Evolutionary conservation across 192 early-diverging fungal genomes (phyloP).

Genomic region (Entrophospora sp.): DNA sequence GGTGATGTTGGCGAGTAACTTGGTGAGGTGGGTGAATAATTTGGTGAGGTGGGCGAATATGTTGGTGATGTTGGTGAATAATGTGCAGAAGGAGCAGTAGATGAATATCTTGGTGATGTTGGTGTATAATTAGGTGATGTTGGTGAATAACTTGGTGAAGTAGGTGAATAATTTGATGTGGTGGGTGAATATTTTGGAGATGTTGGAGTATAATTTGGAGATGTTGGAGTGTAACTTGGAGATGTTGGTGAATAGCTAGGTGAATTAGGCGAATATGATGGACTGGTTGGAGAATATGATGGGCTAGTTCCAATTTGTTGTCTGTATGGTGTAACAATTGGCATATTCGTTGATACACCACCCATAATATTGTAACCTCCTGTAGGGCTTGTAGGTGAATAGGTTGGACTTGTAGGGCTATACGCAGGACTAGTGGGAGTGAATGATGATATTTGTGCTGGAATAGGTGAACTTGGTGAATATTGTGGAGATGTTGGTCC

Average conservation of each 20-base stretch:
- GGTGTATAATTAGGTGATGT: conserved; percentile 68
- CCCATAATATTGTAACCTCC: conserved; percentile 55
- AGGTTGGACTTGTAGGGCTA: conserved; percentile 71
- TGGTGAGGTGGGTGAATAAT: conserved; percentile 57
- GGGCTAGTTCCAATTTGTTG: conserved; percentile 50
- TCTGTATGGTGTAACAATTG: conserved; percentile 16
- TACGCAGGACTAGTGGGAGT: conserved; percentile 45
- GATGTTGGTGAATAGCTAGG: conserved; percentile 71
- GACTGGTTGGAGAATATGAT: conserved; percentile 66
- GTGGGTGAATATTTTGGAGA: conserved; percentile 65
- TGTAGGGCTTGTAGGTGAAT: conserved; percentile 60
- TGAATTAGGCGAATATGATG: conserved; percentile 68
- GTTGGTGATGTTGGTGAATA: conserved; percentile 71
- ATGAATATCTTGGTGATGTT: conserved; percentile 66
- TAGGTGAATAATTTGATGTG: conserved; percentile 63
- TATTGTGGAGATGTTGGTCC: conserved; percentile 38
- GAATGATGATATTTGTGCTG: conserved; percentile 34
- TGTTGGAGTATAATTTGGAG: conserved; percentile 62
- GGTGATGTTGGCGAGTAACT: conserved; percentile 61
- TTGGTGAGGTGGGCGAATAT: conserved; percentile 59
- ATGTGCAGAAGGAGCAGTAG: conserved; percentile 43
- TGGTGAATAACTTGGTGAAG: conserved; percentile 61
- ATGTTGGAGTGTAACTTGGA: conserved; percentile 65
- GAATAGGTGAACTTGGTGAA: conserved; percentile 37
- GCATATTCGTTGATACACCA: conserved; percentile 8